A percentile compares a stretch with the other conserved stretches of the same genome.
phyloP scores from a whole-genome alignment of 108 stramenopile species.

The Nitzschia sp. region DNA sequence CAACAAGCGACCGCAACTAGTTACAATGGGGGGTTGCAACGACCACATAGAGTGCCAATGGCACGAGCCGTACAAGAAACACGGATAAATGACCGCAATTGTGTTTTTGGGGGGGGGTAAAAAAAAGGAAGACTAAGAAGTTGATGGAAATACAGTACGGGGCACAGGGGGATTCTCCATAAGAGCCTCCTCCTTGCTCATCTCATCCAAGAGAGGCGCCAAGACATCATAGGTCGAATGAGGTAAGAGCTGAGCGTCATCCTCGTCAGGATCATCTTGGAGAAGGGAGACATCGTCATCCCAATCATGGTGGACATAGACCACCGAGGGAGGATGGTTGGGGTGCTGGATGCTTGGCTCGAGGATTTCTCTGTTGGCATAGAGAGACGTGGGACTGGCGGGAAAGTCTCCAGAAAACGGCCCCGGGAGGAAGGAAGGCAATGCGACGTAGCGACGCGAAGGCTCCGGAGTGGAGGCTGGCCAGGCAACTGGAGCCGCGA shows the following conservation, averaged over 20 bases:
- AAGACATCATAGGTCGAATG: slow-evolving; percentile 23
- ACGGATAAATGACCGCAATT: too few species aligned
- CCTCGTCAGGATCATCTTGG: slow-evolving; percentile 26
- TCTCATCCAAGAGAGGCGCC: slow-evolving; percentile 20
- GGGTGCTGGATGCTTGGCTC: neutral
- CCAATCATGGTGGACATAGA: slow-evolving; percentile 4
- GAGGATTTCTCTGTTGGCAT: neutral
- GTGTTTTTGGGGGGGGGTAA: too few species aligned
- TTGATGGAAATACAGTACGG: too few species aligned
- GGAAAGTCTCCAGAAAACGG: neutral
- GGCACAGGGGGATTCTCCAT: too few species aligned
- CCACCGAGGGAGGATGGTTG: neutral
- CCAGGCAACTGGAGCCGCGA: slow-evolving; percentile 3
- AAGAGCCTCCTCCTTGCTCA: slow-evolving; percentile 12
- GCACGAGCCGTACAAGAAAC: too few species aligned
- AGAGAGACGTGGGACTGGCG: neutral
- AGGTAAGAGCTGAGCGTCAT: slow-evolving; percentile 23
- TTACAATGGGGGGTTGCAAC: too few species aligned
- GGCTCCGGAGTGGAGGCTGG: slow-evolving; percentile 10
- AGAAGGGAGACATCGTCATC: slow-evolving; percentile 18
- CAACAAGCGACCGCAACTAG: too few species aligned
- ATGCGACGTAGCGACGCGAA: neutral
- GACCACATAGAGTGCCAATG: too few species aligned
- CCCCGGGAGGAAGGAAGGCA: slow-evolving; percentile 4
- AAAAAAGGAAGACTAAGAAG: too few species aligned